Evolutionary conservation across 1,284 basidiomycete species (phyloP).

Genomic region (Rhodotorula sp.): DNA sequence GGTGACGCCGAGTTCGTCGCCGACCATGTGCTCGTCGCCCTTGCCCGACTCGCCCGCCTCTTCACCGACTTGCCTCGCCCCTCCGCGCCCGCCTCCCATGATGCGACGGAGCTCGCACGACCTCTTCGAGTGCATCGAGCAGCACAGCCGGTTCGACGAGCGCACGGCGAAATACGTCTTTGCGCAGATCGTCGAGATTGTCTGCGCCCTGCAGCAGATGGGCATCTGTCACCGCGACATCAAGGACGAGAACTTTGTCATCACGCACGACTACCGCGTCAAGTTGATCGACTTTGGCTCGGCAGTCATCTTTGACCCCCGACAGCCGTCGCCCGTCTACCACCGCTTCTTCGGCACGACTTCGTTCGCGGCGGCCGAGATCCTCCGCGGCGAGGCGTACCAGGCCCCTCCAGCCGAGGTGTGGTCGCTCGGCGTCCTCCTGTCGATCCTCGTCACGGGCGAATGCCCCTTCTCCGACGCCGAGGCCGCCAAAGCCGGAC

Average conservation of each 20-base stretch:
- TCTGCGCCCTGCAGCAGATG: constrained; percentile 69
- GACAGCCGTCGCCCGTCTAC: constrained; percentile 58
- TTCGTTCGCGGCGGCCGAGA: constrained; percentile 68
- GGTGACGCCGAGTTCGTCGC: constrained; percentile 29
- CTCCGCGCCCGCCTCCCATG: constrained; percentile 56
- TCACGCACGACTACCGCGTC: constrained; percentile 56
- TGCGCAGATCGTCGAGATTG: constrained; percentile 79
- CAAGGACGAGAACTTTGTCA: constrained; percentile 83
- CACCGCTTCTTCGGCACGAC: constrained; percentile 73
- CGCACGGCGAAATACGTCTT: constrained; percentile 76
- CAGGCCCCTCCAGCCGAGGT: constrained; percentile 74
- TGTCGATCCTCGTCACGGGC: constrained; percentile 81
- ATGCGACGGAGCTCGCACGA: constrained; percentile 77
- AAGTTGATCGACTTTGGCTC: constrained; percentile 94
- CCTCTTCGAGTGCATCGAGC: constrained; percentile 90
- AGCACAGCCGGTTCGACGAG: constrained; percentile 76
- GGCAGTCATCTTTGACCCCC: constrained; percentile 71
- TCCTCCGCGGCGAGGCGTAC: constrained; percentile 67
- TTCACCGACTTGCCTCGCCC: constrained; percentile 18
- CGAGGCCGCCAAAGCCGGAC: constrained; percentile 58
- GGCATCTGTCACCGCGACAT: constrained; percentile 88
- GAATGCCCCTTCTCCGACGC: constrained; percentile 77
- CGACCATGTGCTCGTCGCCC: constrained; percentile 11
- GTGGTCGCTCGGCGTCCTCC: constrained; percentile 87
- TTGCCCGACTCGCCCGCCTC: constrained; percentile 42